Conservation (phyloP, 371 early-diverging fungal species). For the Rhizopus stolonifer region DNA sequence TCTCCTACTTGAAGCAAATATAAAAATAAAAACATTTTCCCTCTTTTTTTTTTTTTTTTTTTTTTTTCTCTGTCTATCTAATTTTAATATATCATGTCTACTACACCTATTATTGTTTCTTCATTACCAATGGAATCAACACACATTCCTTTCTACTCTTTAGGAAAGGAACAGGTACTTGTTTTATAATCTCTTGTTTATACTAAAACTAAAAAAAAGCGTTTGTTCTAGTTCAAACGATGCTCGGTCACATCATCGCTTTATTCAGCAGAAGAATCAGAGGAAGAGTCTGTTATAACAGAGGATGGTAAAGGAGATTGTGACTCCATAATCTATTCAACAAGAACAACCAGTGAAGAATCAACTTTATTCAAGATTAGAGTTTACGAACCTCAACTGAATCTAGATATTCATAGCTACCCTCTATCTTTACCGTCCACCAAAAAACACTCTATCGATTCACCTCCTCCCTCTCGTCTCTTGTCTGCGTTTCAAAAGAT, state of each 20-base stretch:
- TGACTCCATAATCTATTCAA: background rate
- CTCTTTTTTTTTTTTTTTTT: constrained; percentile 1
- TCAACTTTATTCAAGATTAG: constrained; percentile 1
- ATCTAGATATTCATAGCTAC: background rate
- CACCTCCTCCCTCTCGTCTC: constrained; percentile 14
- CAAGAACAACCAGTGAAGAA: constrained; percentile 7
- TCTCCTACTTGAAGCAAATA: background rate
- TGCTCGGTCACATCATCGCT: background rate
- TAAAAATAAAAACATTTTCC: background rate
- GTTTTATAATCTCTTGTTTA: background rate
- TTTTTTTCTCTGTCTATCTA: background rate
- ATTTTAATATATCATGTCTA: background rate
- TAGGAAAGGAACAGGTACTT: constrained; percentile 1
- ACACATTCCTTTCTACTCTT: background rate
- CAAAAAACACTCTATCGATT: constrained; percentile 5
- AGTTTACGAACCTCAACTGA: background rate
- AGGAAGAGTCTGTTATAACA: constrained; percentile 4
- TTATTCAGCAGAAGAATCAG: background rate
- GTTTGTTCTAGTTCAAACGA: background rate
- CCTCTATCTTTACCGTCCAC: background rate
- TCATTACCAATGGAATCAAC: constrained; percentile 1
- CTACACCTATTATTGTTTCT: background rate
- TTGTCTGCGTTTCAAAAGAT: constrained; percentile 18
- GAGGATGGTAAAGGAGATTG: no score
- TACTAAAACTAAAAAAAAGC: background rate